A percentile compares a stretch with the other conserved stretches of the same genome.
Conservation (phyloP, 2,329 filamentous ascomycete species). For the Stagonosporopsis cucurbitacearum region DNA sequence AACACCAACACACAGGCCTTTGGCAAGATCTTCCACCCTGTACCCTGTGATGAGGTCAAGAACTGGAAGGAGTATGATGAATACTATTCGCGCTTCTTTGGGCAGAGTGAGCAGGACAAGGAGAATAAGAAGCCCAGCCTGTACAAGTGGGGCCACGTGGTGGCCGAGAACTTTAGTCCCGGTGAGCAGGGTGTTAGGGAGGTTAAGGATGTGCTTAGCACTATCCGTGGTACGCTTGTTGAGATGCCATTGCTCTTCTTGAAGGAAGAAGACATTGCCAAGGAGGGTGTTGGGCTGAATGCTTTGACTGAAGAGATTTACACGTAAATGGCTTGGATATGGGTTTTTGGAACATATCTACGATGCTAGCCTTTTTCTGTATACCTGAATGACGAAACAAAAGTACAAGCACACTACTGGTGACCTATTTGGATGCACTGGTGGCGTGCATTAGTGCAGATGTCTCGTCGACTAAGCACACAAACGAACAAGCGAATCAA, state of each 20-base stretch:
- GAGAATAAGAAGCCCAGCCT: slow-evolving; percentile 58
- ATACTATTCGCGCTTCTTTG: slow-evolving; percentile 73
- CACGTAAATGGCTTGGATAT: slow-evolving; percentile 41
- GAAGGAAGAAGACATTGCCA: slow-evolving; percentile 83
- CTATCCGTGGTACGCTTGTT: slow-evolving; percentile 67
- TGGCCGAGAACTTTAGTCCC: slow-evolving; percentile 59
- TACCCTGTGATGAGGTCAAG: slow-evolving; percentile 71
- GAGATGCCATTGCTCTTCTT: slow-evolving; percentile 93
- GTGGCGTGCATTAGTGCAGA: background rate
- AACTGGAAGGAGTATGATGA: slow-evolving; percentile 77
- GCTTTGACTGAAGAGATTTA: slow-evolving; percentile 58
- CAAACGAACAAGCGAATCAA: background rate
- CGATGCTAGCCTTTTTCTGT: background rate
- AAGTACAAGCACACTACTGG: background rate
- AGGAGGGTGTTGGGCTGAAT: slow-evolving; percentile 71
- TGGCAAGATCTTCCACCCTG: slow-evolving; percentile 78
- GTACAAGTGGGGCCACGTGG: slow-evolving; percentile 86
- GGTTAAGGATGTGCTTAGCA: slow-evolving; percentile 72
- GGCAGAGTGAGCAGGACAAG: slow-evolving; percentile 51
- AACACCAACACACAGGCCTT: slow-evolving; percentile 82
- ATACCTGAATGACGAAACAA: background rate
- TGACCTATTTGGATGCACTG: background rate
- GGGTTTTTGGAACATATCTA: background rate
- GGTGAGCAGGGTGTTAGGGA: slow-evolving; percentile 53
- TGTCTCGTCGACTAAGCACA: background rate